These are phyloP conservation scores for Aspergillus funiculosus DNA, from an alignment of 495 filamentous ascomycete species.

Conservation along the genomic window DNA sequence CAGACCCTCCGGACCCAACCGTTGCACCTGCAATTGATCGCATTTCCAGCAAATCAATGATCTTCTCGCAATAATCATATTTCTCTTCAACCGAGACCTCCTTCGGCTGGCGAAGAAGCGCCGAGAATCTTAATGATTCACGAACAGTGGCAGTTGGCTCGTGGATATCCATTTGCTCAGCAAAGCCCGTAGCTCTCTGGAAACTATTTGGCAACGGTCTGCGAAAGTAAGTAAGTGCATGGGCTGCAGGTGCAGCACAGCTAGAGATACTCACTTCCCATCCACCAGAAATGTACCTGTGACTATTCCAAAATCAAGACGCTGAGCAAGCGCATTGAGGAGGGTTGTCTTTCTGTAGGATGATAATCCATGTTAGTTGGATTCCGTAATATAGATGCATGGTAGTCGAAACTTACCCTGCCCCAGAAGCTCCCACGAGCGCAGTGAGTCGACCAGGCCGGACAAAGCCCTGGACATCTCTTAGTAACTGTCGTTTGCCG, in stretches of 20 bases:
- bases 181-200: constrained; percentile 51
- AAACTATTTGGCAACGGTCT: constrained; percentile 44
- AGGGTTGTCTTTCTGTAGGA: constrained; percentile 48
- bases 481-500: constrained; percentile 52
- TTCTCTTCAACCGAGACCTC: constrained; percentile 54
- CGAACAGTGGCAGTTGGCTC: constrained; percentile 56
- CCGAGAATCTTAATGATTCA: constrained; percentile 56
- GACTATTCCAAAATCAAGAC: constrained; percentile 49
- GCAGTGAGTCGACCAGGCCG: constrained; percentile 65
- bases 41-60: constrained; percentile 59
- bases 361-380: constrained; percentile 9
- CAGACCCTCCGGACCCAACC: constrained; percentile 48
- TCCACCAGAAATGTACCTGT: constrained; percentile 50
- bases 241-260: not conserved
- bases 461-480: constrained; percentile 63
- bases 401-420: constrained; percentile 39
- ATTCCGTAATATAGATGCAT: not conserved
- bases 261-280: constrained; percentile 32
- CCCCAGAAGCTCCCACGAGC: constrained; percentile 62
- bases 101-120: constrained; percentile 53
- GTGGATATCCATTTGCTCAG: constrained; percentile 60
- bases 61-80: constrained; percentile 55
- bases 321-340: constrained; percentile 50
- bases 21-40: constrained; percentile 49
- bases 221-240: constrained; percentile 7